Conservation (phyloP, 495 filamentous ascomycete genomes). For the Lasiosphaeriaceae sp. region DNA sequence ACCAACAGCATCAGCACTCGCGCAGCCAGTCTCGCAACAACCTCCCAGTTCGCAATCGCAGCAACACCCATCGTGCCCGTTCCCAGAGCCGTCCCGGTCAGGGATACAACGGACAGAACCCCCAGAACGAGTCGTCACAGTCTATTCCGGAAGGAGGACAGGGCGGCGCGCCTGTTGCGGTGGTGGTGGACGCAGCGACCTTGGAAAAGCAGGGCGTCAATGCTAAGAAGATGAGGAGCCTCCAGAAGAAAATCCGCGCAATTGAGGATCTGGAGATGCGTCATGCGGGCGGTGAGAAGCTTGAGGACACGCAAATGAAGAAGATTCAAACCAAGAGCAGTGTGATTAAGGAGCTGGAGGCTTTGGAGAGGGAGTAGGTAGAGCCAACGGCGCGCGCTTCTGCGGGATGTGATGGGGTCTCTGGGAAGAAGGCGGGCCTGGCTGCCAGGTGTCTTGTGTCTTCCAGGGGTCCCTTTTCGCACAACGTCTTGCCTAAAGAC, state of each 20-base stretch:
- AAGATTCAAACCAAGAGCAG: constrained; percentile 87
- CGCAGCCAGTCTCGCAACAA: constrained; percentile 58
- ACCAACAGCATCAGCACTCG: constrained; percentile 32
- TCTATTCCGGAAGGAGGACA: constrained; percentile 25
- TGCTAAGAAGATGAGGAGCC: constrained; percentile 80
- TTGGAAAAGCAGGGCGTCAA: constrained; percentile 54
- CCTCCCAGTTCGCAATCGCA: constrained; percentile 41
- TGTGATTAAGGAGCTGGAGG: constrained; percentile 76
- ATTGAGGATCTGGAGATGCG: constrained; percentile 98
- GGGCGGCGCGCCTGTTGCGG: constrained; percentile 16
- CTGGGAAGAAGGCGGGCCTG: no score
- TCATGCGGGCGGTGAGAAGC: constrained; percentile 85
- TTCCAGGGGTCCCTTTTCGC: no score
- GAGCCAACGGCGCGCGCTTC: background rate
- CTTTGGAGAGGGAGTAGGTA: constrained; percentile 34
- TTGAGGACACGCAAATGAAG: constrained; percentile 97
- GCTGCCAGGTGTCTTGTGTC: no score
- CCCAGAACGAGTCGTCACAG: constrained; percentile 17
- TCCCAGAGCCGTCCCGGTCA: constrained; percentile 34
- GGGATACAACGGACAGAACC: constrained; percentile 30
- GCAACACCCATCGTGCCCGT: constrained; percentile 39
- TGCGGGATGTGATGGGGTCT: background rate
- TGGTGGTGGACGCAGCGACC: constrained; percentile 28
- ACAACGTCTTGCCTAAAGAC: no score
- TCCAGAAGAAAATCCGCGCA: constrained; percentile 94